Evolutionary conservation across 1,284 basidiomycete genomes (phyloP).

Genomic region (Boletus sp.): DNA sequence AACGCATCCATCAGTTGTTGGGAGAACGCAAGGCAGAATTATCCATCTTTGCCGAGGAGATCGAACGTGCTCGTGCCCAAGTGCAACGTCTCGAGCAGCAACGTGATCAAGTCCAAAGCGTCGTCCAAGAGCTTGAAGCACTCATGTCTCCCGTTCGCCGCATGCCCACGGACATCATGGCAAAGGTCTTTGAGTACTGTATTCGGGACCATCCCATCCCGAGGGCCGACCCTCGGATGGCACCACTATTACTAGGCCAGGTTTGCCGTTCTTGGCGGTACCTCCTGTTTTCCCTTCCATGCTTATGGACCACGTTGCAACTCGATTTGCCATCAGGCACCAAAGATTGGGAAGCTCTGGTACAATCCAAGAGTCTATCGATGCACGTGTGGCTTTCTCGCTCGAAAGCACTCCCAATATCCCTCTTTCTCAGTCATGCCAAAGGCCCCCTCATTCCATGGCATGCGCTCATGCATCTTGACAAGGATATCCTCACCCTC

Average conservation of each 20-base stretch:
- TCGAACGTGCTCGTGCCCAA: conserved; percentile 23
- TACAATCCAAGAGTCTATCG: conserved; percentile 25
- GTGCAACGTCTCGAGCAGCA: conserved; percentile 21
- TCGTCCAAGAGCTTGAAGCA: conserved; percentile 30
- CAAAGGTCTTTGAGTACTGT: conserved; percentile 27
- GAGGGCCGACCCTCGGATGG: conserved; percentile 11
- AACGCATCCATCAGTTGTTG: conserved; percentile 15
- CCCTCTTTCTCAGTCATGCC: conserved; percentile 25
- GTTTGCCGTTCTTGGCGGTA: conserved; percentile 32
- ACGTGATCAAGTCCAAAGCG: conserved; percentile 3
- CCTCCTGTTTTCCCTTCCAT: conserved; percentile 31
- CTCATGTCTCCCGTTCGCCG: conserved; percentile 33
- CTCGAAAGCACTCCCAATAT: conserved; percentile 30
- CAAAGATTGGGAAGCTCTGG: conserved; percentile 27
- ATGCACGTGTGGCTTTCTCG: conserved; percentile 34
- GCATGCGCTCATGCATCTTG: conserved; percentile 31
- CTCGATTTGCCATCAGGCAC: conserved; percentile 24
- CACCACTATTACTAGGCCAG: conserved; percentile 29
- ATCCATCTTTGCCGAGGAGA: conserved; percentile 15
- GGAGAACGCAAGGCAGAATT: conserved; percentile 19
- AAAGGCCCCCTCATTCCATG: conserved; percentile 26
- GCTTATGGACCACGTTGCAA: conserved; percentile 25
- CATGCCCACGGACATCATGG: conserved; percentile 33
- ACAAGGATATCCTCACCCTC: conserved; percentile 31
- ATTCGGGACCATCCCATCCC: conserved; percentile 9